Base-by-base conservation (phyloP, 2,329 filamentous ascomycete genomes). In the Trichoderma endophyticum region DNA sequence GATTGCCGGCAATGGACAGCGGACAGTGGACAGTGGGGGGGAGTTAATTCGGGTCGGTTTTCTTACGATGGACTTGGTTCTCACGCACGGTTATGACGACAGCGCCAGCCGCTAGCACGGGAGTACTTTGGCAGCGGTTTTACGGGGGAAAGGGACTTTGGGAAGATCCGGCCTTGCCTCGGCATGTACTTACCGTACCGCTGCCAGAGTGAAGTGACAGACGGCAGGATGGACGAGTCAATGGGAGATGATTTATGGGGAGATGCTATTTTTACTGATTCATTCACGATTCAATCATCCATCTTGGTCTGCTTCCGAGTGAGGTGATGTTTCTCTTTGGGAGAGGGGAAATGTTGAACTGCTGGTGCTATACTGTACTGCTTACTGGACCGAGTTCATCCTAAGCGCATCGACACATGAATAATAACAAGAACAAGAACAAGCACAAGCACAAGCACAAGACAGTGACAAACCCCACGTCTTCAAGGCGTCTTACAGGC, bases 111-210 rank as follows among this genome's bases (percentile, higher is more conserved):
- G 57, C 57, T 32, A 34, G 24, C 28, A 8, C 32, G 18, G 28
- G 57, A 34, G 57, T 34, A 60, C 30, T n/a, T 34, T 3, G 1
- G 32, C 18, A n/a, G 28, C 28, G 57, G 28, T 43, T 64, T 51
- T 64, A 43, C 65, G 65, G 65, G 36, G 36, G 32, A 68, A 68
- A 68, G 65, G 65, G 65, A 68, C 54, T 56, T 68, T 59, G 32
- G 32, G 56, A n/a, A 18, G 3, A 21, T 43, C 32, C 65, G 65
- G 65, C 51, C 14, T 68, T 68, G 65, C 65, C 65, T 68, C 65
- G 65, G 65, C 54, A 68, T 68, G 56, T 48, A 12, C 51, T 3
- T 43, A 61, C 30, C 12, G 59, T 14, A 61, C 39, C 39, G 39
- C 39, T 43, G 6, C 18, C 39, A 43, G 39, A 39, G 3, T 18